Percentiles rank a stretch among this genome's conserved stretches.
Evolutionary conservation across 2,329 filamentous ascomycete genomes (phyloP).

Genomic region (Plectosphaerella cucumerina): DNA sequence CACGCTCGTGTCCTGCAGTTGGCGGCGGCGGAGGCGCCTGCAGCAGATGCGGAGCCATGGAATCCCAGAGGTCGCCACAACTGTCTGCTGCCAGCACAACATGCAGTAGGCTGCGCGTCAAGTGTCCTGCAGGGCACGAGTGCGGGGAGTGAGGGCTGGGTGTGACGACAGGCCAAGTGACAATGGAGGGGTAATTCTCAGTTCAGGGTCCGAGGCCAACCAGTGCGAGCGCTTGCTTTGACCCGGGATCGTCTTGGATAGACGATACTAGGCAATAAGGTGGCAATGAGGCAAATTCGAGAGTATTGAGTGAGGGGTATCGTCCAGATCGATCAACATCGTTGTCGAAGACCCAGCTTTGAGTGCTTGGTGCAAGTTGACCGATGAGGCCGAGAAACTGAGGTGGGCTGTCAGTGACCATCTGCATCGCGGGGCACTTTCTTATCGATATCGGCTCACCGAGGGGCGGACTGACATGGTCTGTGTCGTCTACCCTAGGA

Average conservation of each 20-base stretch:
- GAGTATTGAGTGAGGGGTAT: too few relatives aligned
- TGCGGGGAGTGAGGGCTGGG: conserved; percentile 11
- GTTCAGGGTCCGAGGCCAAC: not conserved
- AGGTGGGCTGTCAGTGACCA: too few relatives aligned
- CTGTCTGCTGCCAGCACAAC: conserved; percentile 13
- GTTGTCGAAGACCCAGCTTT: too few relatives aligned
- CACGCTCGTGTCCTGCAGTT: not conserved
- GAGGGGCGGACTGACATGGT: too few relatives aligned
- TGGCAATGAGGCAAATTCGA: too few relatives aligned
- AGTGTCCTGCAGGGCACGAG: conserved; percentile 9
- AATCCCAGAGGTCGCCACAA: conserved; percentile 5
- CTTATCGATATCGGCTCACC: not conserved
- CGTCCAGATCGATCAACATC: too few relatives aligned
- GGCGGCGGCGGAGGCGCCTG: not conserved
- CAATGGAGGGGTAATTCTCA: not conserved
- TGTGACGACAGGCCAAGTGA: conserved; percentile 8
- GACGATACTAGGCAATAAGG: too few relatives aligned
- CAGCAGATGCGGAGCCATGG: not conserved
- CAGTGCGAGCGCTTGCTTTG: too few relatives aligned
- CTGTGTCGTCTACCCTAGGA: too few relatives aligned
- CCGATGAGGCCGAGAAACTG: too few relatives aligned
- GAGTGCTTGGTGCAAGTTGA: too few relatives aligned
- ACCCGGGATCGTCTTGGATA: too few relatives aligned
- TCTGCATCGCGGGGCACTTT: not conserved
- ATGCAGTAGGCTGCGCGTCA: conserved; percentile 11